Percentiles rank a stretch among this genome's conserved stretches.
Evolutionary conservation across 768 basidiomycete genomes (phyloP).

Genomic region (Coprinellus aureogranulatus): DNA sequence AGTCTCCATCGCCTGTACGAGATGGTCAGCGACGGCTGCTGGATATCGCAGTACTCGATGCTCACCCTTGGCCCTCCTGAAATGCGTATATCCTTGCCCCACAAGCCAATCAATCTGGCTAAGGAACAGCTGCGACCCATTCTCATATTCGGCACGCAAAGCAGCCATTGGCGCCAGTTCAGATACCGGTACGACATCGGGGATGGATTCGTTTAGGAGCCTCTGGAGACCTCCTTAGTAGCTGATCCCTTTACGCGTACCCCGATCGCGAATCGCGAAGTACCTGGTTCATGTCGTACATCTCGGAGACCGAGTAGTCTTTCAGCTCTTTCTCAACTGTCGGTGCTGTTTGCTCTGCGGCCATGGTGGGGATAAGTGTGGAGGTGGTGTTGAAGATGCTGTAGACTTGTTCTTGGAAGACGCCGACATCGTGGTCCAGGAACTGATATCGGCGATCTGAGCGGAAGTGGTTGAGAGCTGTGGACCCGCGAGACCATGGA

Average conservation of each 20-base stretch:
- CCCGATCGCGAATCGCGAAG: background rate
- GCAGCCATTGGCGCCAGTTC: slow-evolving; percentile 48
- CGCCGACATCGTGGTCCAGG: background rate
- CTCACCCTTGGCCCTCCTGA: slow-evolving; percentile 71
- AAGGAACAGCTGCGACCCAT: slow-evolving; percentile 56
- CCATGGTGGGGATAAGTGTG: background rate
- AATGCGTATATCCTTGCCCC: slow-evolving; percentile 56
- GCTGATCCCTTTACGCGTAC: no score
- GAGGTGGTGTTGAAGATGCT: background rate
- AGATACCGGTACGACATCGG: slow-evolving; percentile 53
- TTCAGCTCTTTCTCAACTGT: background rate
- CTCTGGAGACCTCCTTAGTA: slow-evolving; percentile 17
- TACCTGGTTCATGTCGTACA: slow-evolving; percentile 27
- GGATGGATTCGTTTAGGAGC: slow-evolving; percentile 36
- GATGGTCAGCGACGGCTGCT: background rate
- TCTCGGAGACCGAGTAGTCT: slow-evolving; percentile 3
- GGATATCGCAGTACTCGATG: background rate
- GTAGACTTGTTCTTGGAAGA: background rate
- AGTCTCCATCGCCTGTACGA: slow-evolving; percentile 77
- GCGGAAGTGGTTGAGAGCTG: no score
- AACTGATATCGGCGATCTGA: no score
- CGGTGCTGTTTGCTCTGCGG: background rate
- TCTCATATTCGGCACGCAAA: slow-evolving; percentile 67
- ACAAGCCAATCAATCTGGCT: slow-evolving; percentile 74
- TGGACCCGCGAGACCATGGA: no score